Conservation (phyloP, 345 rosid genomes). For the Acer negundo region DNA sequence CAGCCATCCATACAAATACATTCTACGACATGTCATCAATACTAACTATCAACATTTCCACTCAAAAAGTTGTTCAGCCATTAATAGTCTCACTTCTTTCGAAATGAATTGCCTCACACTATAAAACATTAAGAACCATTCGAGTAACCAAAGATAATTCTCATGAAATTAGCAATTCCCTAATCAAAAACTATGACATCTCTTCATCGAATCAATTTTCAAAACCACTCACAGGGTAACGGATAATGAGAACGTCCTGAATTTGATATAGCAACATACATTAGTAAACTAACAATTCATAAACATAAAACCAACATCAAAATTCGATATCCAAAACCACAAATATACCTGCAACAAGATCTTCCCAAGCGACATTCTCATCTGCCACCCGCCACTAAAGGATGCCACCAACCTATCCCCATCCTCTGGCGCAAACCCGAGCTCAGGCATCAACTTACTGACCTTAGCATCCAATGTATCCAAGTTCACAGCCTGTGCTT, state of each 20-base stretch:
- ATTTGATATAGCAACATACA: background rate
- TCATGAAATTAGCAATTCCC: background rate
- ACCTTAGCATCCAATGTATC: conserved; percentile 77
- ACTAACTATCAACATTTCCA: background rate
- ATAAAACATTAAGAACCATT: background rate
- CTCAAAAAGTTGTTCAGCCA: background rate
- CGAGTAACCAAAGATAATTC: background rate
- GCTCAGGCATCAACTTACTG: conserved; percentile 91
- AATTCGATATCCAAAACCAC: background rate
- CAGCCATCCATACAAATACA: background rate
- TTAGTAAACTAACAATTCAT: background rate
- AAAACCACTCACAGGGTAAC: background rate
- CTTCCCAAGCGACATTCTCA: conserved; percentile 99
- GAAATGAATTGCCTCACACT: background rate
- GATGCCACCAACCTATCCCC: conserved; percentile 92
- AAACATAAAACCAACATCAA: background rate
- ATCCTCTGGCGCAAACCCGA: conserved; percentile 80
- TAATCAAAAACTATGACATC: background rate
- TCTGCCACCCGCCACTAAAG: conserved; percentile 97
- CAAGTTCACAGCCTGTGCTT: conserved; percentile 76
- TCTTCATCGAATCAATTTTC: background rate
- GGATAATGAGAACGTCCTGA: background rate
- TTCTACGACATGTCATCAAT: background rate
- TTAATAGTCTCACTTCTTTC: background rate
- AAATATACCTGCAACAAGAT: conserved; percentile 82